Conservation (phyloP, 2,329 filamentous ascomycete genomes). For the Penicillium sp. region DNA sequence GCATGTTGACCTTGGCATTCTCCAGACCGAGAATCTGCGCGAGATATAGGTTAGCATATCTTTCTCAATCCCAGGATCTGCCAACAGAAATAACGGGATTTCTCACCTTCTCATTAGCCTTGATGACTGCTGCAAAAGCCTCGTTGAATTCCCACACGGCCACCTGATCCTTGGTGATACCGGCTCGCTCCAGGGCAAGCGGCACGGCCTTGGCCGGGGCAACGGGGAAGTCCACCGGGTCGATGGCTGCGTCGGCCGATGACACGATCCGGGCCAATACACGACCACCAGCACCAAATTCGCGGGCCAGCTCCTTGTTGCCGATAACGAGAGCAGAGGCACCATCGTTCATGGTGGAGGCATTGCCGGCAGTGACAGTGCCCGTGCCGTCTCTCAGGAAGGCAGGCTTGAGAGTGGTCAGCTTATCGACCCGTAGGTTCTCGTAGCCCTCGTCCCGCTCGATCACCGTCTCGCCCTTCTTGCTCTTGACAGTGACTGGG, state of each 20-base stretch:
- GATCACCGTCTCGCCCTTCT: slow-evolving; percentile 76
- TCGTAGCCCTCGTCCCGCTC: slow-evolving; percentile 84
- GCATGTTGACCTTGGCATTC: slow-evolving; percentile 73
- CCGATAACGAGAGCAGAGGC: slow-evolving; percentile 83
- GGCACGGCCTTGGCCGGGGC: slow-evolving; percentile 90
- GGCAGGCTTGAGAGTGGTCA: slow-evolving; percentile 80
- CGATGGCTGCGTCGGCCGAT: slow-evolving; percentile 82
- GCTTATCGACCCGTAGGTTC: slow-evolving; percentile 79
- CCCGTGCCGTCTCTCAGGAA: slow-evolving; percentile 81
- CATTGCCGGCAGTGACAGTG: slow-evolving; percentile 90
- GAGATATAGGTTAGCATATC: slow-evolving; percentile 12
- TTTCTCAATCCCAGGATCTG: neutral
- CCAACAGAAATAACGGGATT: neutral
- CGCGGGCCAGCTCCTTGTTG: slow-evolving; percentile 70
- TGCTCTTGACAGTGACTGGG: slow-evolving; percentile 75
- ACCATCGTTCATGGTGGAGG: slow-evolving; percentile 90
- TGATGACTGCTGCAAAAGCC: slow-evolving; percentile 91
- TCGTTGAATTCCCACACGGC: slow-evolving; percentile 98
- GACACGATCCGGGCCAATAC: slow-evolving; percentile 83
- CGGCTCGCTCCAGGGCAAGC: slow-evolving; percentile 78
- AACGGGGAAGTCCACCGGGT: slow-evolving; percentile 88
- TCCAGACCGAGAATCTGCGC: slow-evolving; percentile 70
- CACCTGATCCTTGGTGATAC: slow-evolving; percentile 86
- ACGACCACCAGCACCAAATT: slow-evolving; percentile 71
- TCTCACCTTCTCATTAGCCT: slow-evolving; percentile 79